Base-by-base conservation (phyloP, 2,329 filamentous ascomycete genomes). In the Amphichorda felina region DNA sequence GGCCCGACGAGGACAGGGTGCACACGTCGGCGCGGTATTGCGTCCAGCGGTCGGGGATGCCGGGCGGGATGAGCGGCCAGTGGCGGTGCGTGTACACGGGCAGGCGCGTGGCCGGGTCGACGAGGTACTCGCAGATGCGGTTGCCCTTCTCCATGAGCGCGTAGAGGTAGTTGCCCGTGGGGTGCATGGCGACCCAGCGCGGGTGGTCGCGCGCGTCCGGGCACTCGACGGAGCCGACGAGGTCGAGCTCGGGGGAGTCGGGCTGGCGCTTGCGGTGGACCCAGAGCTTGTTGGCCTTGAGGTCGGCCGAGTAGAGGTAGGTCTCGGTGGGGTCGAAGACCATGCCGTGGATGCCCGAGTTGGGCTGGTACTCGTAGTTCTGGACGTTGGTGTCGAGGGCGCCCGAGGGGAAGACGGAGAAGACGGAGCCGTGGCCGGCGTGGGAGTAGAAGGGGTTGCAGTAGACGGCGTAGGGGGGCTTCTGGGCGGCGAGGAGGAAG, bases 101-200 rank as follows among this genome's bases (percentile, higher is more conserved):
- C 51, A 84, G 61, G 55, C 77, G 80, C 4, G 81, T 84, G 30
- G 64, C 55, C 38, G 77, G 72, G 54, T 91, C 81, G 57, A 94
- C 76, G 44, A 82, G 70, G 57, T 91, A 94, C 48, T 87, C 81
- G 55, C 76, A 85, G 38, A 94, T 61, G 35, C 80, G 68, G 62
- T 94, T 94, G 37, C 85, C 84, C n/a, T 79, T 80, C 59, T 94
- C 86, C 82, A 91, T 93, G 46, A 94, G 68, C 7, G 74, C 84
- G 59, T 93, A 94, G 38, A 94, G 68, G 56, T 86, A 87, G 39
- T 77, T 72, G 15, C 83, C 84, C 1, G 72, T 72, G 3, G 80
- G 79, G 55, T 89, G 82, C 53, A 93, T 79, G 46, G 84, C 84
- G 11, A 93, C 82, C 86, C 86, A 94, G 49, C 86, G 75, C 13